These are phyloP conservation scores for Leucogyrophana mollusca DNA, from an alignment of 768 basidiomycete species.

Conservation along the genomic window DNA sequence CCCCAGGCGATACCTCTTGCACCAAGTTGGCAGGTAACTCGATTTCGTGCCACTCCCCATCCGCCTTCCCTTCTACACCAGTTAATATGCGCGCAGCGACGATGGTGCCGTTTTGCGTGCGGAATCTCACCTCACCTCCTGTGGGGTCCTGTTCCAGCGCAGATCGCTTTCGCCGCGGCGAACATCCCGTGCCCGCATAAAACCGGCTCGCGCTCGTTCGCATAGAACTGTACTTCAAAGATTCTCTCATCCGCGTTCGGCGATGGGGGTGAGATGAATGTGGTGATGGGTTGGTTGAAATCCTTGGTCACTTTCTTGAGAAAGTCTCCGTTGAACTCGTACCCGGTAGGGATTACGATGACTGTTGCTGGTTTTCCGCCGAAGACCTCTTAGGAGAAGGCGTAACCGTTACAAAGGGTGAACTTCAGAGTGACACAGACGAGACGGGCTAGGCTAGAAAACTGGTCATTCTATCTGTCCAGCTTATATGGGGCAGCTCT, in stretches of 20 bases:
- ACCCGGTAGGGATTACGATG: conserved; percentile 23
- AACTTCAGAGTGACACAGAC: background rate
- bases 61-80: background rate
- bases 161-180: conserved; percentile 42
- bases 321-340: background rate
- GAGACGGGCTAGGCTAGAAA: too few relatives aligned
- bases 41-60: conserved; percentile 31
- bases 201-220: conserved; percentile 27
- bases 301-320: conserved; percentile 34
- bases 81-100: conserved; percentile 12
- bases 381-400: conserved; percentile 41
- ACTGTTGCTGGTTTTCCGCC: conserved; percentile 46
- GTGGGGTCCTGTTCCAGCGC: conserved; percentile 6
- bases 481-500: too few relatives aligned
- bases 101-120: conserved; percentile 27
- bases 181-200: conserved; percentile 47
- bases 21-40: conserved; percentile 30
- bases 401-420: conserved; percentile 35
- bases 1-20: conserved; percentile 24
- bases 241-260: conserved; percentile 16
- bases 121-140: conserved; percentile 25
- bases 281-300: conserved; percentile 45
- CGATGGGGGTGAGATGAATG: conserved; percentile 31
- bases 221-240: conserved; percentile 41
- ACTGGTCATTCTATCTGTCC: too few relatives aligned